Percentiles rank a stretch among this genome's conserved stretches.
phyloP scores from a whole-genome alignment of 2,329 filamentous ascomycete genomes.

The Monilinia vaccinii-corymbosi region DNA sequence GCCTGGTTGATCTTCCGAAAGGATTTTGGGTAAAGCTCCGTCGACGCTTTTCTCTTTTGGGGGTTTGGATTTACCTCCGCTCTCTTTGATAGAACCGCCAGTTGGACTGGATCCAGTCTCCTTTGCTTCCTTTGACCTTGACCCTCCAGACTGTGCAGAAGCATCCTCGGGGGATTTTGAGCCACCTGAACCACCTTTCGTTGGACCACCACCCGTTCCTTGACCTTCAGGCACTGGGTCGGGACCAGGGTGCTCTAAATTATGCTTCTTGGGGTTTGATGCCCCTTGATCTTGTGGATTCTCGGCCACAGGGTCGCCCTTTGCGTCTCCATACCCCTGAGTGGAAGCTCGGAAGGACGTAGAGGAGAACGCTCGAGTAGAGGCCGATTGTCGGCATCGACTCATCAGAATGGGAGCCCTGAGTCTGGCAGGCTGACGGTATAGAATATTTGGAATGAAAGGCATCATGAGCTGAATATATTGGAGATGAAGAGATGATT shows the following conservation, averaged over 20 bases:
- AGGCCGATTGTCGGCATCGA: conserved; percentile 10
- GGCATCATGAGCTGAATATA: background rate
- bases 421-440: background rate
- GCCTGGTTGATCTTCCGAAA: conserved; percentile 17
- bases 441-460: conserved; percentile 2
- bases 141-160: conserved; percentile 33
- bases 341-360: conserved; percentile 9
- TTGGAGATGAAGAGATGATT: background rate
- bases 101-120: conserved; percentile 31
- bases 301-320: conserved; percentile 32
- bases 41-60: background rate
- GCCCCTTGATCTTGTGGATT: conserved; percentile 32
- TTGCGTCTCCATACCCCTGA: conserved; percentile 35
- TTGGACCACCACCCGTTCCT: conserved; percentile 31
- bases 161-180: conserved; percentile 26
- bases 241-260: conserved; percentile 37
- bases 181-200: conserved; percentile 27
- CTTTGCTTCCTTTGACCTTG: conserved; percentile 33
- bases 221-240: conserved; percentile 33
- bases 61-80: conserved; percentile 20
- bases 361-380: conserved; percentile 16
- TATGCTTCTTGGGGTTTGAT: conserved; percentile 28
- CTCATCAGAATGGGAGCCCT: background rate
- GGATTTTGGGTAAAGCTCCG: conserved; percentile 15
- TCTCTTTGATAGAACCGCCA: conserved; percentile 19